Evolutionary conservation across 1,139 yeast species (phyloP).

Genomic region (Chernovozyma aurita): DNA sequence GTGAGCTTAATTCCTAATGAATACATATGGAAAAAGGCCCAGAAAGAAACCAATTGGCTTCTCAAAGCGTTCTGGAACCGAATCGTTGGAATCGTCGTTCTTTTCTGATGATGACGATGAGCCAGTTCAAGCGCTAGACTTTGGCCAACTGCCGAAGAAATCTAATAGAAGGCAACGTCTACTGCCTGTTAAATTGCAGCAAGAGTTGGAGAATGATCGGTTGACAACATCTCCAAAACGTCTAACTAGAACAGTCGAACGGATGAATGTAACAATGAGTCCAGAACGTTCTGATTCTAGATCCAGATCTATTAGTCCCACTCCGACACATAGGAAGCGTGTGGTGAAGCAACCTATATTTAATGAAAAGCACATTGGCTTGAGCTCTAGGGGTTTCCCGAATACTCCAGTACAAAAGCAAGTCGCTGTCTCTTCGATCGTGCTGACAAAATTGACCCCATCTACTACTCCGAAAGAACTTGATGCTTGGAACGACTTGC

Average conservation of each 20-base stretch:
- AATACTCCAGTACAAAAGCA: too few species aligned
- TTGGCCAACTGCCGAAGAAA: background rate
- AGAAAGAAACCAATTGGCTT: background rate
- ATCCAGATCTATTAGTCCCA: background rate
- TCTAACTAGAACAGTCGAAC: conserved; percentile 1
- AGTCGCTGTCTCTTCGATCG: too few species aligned
- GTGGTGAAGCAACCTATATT: too few species aligned
- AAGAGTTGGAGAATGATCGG: background rate
- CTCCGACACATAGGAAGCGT: background rate
- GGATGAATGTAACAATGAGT: background rate
- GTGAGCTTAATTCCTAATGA: too few species aligned
- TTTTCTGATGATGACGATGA: conserved; percentile 2
- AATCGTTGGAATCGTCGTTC: background rate
- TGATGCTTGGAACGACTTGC: conserved; percentile 1
- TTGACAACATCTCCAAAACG: conserved; percentile 2
- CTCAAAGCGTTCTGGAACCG: background rate
- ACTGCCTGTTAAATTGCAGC: conserved; percentile 1
- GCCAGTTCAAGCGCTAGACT: background rate
- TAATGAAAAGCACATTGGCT: too few species aligned
- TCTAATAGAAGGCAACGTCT: background rate
- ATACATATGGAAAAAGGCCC: background rate
- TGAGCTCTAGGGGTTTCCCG: too few species aligned
- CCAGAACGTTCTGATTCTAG: background rate
- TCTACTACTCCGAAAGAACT: background rate
- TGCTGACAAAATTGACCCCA: background rate